Percentiles rank a stretch among this genome's conserved stretches.
These are phyloP conservation scores for Fagopyrum homotropicum DNA, from an alignment of 148 eudicot genomes.

Conservation along the genomic window DNA sequence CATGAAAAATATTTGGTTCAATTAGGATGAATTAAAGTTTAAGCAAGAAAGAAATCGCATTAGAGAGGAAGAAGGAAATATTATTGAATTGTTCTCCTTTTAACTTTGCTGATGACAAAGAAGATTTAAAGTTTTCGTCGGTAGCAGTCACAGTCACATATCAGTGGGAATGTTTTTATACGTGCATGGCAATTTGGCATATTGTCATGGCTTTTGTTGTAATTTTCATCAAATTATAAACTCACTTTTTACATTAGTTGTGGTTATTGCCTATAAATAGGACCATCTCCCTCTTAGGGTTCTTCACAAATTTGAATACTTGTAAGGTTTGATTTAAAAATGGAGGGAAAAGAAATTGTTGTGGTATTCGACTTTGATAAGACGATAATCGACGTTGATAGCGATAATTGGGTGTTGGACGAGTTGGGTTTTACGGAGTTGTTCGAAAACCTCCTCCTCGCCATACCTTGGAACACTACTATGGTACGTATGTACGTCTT, in stretches of 20 bases:
- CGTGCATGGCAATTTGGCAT: no score
- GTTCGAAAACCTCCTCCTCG: slow-evolving; percentile 62
- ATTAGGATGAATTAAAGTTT: no score
- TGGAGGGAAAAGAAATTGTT: slow-evolving; percentile 23
- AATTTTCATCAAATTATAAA: no score
- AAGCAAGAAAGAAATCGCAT: neutral
- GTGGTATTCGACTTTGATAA: slow-evolving; percentile 79
- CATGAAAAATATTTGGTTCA: no score
- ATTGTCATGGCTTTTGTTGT: no score
- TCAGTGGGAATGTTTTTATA: no score
- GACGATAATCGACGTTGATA: slow-evolving; percentile 61
- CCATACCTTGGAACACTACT: slow-evolving; percentile 74
- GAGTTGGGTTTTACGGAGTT: slow-evolving; percentile 58
- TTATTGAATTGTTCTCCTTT: neutral
- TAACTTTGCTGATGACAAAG: neutral
- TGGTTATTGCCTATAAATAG: neutral
- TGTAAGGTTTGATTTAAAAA: neutral
- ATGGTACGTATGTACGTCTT: slow-evolving; percentile 37
- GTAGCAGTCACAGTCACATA: no score
- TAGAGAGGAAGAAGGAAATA: neutral
- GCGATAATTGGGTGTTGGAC: slow-evolving; percentile 81
- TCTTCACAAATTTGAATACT: neutral
- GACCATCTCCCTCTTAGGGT: neutral
- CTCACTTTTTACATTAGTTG: no score
- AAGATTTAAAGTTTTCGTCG: no score